These are phyloP conservation scores for Urostyla sp. DNA, from an alignment of 73 alveolate genomes.

Conservation along the genomic window DNA sequence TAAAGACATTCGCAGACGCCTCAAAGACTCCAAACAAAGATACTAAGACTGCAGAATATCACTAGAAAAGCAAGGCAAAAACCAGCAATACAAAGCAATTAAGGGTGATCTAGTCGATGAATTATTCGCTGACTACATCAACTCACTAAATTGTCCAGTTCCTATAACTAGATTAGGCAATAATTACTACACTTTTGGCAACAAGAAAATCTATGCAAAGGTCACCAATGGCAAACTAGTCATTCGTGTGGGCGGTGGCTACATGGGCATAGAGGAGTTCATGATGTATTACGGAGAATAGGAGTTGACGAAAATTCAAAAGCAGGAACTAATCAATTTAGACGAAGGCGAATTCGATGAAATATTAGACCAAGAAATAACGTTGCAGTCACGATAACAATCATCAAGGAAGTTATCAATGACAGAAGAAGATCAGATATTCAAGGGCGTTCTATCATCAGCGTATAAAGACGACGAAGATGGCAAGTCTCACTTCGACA, in stretches of 20 bases:
- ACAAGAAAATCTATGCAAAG: conserved; percentile 70
- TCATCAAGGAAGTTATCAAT: not conserved
- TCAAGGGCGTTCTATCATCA: too few relatives aligned
- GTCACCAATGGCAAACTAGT: conserved; percentile 63
- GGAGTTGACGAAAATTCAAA: conserved; percentile 28
- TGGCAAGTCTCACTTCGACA: not conserved
- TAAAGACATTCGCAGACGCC: conserved; percentile 27
- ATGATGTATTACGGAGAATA: conserved; percentile 56
- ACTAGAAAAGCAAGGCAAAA: conserved; percentile 7
- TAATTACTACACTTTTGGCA: conserved; percentile 66
- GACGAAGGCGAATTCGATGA: conserved; percentile 29
- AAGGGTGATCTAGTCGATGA: conserved; percentile 52
- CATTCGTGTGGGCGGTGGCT: conserved; percentile 83
- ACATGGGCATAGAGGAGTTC: conserved; percentile 70
- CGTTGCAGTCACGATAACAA: too few relatives aligned
- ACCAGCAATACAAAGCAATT: conserved; percentile 33
- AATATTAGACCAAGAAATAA: too few relatives aligned
- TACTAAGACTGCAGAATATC: conserved; percentile 13
- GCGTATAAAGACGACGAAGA: conserved; percentile 27
- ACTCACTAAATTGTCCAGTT: conserved; percentile 35
- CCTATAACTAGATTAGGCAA: conserved; percentile 52
- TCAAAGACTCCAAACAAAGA: conserved; percentile 10
- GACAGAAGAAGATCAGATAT: too few relatives aligned
- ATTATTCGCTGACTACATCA: conserved; percentile 46
- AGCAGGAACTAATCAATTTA: not conserved